phyloP scores from a whole-genome alignment of 495 filamentous ascomycete genomes.

The Aspergillus indologenus region DNA sequence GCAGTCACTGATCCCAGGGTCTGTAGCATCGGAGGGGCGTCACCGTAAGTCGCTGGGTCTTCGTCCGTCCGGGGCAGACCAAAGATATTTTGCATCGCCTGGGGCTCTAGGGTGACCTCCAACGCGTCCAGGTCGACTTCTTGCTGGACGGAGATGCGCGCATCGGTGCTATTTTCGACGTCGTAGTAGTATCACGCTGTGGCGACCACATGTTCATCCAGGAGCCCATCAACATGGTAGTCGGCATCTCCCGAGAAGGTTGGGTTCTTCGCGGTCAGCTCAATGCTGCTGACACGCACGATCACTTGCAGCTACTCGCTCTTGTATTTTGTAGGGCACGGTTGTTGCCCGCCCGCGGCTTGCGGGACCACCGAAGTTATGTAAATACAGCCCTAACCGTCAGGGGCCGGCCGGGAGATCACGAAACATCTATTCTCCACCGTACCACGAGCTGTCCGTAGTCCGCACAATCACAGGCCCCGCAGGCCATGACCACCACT shows the following conservation, averaged over 20 bases:
- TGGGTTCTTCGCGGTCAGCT: constrained; percentile 13
- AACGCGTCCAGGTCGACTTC: neutral
- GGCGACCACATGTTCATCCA: constrained; percentile 16
- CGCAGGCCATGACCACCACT: neutral
- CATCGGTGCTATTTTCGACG: constrained; percentile 9
- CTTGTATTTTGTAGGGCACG: too few relatives aligned
- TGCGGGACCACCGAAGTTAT: too few relatives aligned
- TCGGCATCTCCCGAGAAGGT: constrained; percentile 12
- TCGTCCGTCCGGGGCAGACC: too few relatives aligned
- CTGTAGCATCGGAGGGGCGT: neutral
- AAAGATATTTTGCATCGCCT: too few relatives aligned
- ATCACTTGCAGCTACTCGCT: constrained; percentile 17
- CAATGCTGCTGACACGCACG: constrained; percentile 14
- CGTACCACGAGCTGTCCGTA: too few relatives aligned
- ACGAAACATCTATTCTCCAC: too few relatives aligned
- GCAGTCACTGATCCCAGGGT: constrained; percentile 6
- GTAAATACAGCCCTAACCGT: too few relatives aligned
- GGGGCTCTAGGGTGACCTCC: too few relatives aligned
- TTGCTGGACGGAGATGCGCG: neutral
- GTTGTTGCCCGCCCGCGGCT: too few relatives aligned
- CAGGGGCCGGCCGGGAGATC: neutral
- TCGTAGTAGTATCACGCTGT: constrained; percentile 14
- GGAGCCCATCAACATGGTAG: constrained; percentile 13
- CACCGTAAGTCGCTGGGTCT: too few relatives aligned
- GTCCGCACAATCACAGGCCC: neutral